Evolutionary conservation across 1,284 basidiomycete species (phyloP), one percentile per base, ranked within the genome.

Genomic region (Bjerkandera adusta): DNA sequence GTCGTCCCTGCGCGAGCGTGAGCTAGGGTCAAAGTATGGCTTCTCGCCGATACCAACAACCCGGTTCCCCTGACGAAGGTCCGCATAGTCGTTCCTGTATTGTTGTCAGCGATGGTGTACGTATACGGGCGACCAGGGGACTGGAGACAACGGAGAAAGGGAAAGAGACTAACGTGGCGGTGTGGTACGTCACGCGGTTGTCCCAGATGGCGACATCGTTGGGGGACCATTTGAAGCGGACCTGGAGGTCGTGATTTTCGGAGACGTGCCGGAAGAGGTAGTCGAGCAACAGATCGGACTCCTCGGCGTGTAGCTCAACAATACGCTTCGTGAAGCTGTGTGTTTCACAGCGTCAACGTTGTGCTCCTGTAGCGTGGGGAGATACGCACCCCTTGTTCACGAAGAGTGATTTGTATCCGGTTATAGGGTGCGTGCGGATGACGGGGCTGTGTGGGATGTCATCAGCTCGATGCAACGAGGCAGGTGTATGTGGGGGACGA

Each of bases 181-280:
- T 74, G 55, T 83, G 80, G 62, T 69, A 70, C 2, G 70, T 75
- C 24, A 66, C 67, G 39, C 78, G 61, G 61, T 80, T 80, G 48
- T 78, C 77, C 76, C 76, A 80, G 52, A 79, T 75, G 1, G 76
- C 76, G 34, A 79, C 58, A 49, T 77, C 75, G 55, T 79, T 73
- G 49, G 59, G 57, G 35, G 59, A 56, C 77, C 77, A 79, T 27
- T 67, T 67, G 63, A 67, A 76, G 37, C 75, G 65, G 21, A 73
- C 70, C 61, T 87, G 84, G 27, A 85, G 61, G 59, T 84, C 80
- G 57, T 85, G 83, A 63, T 83, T 84, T 55, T 77, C 72, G 2
- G 71, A 60, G 42, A 77, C 60, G 47, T 75, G 71, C 12, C 69
- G 64, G 54, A 67, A 68, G 5, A 83, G 66, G 60, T 76, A 76